phyloP scores from a whole-genome alignment of 2,329 filamentous ascomycete species.

The Cadophora malorum region DNA sequence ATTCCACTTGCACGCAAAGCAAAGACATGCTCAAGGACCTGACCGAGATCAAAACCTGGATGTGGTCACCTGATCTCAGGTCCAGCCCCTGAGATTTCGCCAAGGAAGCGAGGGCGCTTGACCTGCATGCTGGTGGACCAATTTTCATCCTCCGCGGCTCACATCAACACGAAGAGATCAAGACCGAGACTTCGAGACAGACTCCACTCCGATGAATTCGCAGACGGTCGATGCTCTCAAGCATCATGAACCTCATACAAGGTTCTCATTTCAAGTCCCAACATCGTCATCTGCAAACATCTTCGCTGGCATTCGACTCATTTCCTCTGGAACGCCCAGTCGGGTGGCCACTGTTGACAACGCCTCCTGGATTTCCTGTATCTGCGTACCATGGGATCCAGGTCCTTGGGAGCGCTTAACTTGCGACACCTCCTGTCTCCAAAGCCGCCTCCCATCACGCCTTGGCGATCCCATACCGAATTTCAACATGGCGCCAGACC shows the following conservation, averaged over 20 bases:
- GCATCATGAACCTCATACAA: neutral
- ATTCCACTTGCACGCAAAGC: too few relatives aligned
- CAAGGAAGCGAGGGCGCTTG: neutral
- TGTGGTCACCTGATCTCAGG: neutral
- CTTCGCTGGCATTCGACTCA: neutral
- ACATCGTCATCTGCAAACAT: neutral
- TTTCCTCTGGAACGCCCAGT: constrained; percentile 8
- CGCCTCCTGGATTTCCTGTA: neutral
- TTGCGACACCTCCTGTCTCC: constrained; percentile 14
- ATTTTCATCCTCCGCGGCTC: neutral
- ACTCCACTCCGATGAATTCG: neutral
- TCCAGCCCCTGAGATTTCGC: neutral
- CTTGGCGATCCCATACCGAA: constrained; percentile 1
- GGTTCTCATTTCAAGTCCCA: neutral
- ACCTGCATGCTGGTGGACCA: neutral
- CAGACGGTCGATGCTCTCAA: neutral
- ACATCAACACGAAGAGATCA: constrained; percentile 2
- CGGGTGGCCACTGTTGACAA: neutral
- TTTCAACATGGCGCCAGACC: constrained; percentile 1
- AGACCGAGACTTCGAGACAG: neutral
- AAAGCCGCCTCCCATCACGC: constrained; percentile 5
- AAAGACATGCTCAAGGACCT: neutral
- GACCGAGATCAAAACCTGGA: neutral
- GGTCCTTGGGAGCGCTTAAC: constrained; percentile 12
- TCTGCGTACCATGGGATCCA: neutral